Evolutionary conservation across 495 filamentous ascomycete genomes (phyloP).

Genomic region (Penicillium manginii): DNA sequence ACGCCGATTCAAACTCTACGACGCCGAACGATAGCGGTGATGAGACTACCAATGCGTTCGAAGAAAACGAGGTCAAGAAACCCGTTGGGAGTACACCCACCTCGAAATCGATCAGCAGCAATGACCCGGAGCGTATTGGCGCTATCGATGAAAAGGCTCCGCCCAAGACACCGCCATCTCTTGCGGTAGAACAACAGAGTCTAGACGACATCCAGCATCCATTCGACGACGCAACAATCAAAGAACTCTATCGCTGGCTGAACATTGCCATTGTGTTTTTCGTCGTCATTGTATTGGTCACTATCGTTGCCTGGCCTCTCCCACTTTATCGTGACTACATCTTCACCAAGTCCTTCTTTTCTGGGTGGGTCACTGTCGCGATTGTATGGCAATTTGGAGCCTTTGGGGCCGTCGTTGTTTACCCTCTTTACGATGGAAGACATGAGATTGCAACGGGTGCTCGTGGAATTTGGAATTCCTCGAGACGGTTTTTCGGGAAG

Average conservation of each 20-base stretch:
- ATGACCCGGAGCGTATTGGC: constrained; percentile 17
- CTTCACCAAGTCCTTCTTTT: constrained; percentile 51
- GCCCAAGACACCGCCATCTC: neutral
- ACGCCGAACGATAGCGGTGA: constrained; percentile 20
- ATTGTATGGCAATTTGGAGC: constrained; percentile 53
- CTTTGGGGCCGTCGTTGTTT: constrained; percentile 47
- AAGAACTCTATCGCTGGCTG: constrained; percentile 38
- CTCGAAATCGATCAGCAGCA: constrained; percentile 10
- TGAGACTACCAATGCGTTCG: neutral
- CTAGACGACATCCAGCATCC: constrained; percentile 41
- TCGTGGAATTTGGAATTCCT: constrained; percentile 32
- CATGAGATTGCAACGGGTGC: constrained; percentile 32
- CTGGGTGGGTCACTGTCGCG: constrained; percentile 46
- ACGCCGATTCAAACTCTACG: constrained; percentile 15
- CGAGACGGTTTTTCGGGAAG: constrained; percentile 4
- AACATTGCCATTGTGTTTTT: constrained; percentile 45
- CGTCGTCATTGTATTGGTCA: constrained; percentile 42
- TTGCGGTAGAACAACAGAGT: neutral
- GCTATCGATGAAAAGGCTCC: constrained; percentile 4
- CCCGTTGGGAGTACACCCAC: neutral
- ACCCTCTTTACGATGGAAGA: constrained; percentile 52
- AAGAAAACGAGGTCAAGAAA: neutral
- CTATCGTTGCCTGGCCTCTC: constrained; percentile 47
- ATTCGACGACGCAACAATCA: constrained; percentile 36
- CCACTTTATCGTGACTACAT: constrained; percentile 50